Base-by-base conservation (phyloP, 2,329 filamentous ascomycete genomes). In the Leptosphaerulina australis region DNA sequence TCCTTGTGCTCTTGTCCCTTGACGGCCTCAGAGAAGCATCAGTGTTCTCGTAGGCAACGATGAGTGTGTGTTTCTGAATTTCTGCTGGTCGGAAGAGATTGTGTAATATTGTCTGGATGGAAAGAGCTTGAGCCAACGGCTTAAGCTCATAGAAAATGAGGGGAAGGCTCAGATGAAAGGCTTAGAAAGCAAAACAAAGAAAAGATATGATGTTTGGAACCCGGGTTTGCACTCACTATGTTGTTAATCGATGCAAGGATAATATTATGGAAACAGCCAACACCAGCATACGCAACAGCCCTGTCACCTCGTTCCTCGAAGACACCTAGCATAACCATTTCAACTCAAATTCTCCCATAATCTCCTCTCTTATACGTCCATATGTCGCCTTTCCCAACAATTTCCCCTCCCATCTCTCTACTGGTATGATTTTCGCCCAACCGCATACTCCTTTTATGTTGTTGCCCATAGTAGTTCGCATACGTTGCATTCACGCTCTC, bases 1-100 rank as follows among this genome's bases (percentile, higher is more conserved):
- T 30, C 36, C n/a, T n/a, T n/a, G n/a, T n/a, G n/a, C n/a, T n/a
- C n/a, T n/a, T n/a, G n/a, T n/a, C n/a, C n/a, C n/a, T n/a, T n/a
- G n/a, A n/a, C n/a, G n/a, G n/a, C 60, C 64, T 21, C 72, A 73
- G 3, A 53, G 80, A 31, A 64, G 63, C 11, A 61, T 77, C 5
- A 77, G 71, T 30, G 68, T 69, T 43, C 66, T 75, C 11, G 77
- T 76, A 0, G 78, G 78, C 11, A 70, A 68, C 4, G 76, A 80
- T 66, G 74, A 74, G 1, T 74, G 73, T 53, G 62, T 77, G 55
- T 63, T 67, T 7, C 22, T 79, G 15, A 68, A 65, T 2, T 72
- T 78, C 50, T 68, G 63, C 20, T 79, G 77, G 77, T 67, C 71
- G 49, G 64, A 73, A 11, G 70, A 66, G 3, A 64, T 71, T 47